These are phyloP conservation scores for Phialocephala sp. DNA, from an alignment of 2,329 filamentous ascomycete species.

Conservation along the genomic window DNA sequence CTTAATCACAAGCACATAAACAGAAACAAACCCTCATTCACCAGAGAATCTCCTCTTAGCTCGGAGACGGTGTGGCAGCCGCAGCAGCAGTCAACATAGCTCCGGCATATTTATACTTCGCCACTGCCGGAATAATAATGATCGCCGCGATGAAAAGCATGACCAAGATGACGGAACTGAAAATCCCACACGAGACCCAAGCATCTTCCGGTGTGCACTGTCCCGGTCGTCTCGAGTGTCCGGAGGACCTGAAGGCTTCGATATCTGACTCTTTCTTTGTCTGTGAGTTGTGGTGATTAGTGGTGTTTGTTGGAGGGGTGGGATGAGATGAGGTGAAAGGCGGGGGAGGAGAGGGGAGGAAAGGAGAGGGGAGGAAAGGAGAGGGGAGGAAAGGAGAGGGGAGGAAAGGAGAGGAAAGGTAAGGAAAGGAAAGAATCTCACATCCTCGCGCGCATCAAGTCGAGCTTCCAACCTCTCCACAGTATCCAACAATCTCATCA, in stretches of 20 bases:
- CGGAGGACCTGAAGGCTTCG: background rate
- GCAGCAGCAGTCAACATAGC: background rate
- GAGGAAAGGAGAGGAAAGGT: no score
- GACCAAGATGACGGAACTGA: background rate
- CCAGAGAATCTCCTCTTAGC: background rate
- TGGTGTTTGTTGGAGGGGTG: background rate
- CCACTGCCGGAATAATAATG: background rate
- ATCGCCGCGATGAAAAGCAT: background rate
- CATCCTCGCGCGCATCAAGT: background rate
- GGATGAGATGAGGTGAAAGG: background rate
- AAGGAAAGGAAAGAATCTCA: background rate
- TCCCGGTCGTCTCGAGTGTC: background rate
- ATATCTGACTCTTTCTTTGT: background rate
- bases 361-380: no score
- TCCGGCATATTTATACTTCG: constrained; percentile 6
- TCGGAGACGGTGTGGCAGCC: background rate
- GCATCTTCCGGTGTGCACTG: background rate
- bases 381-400: background rate
- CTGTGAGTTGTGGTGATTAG: background rate
- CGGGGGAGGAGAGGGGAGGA: background rate
- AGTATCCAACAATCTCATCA: constrained; percentile 3
- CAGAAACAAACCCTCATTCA: background rate
- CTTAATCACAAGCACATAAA: background rate
- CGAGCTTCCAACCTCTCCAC: constrained; percentile 4
- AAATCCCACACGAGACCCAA: background rate